These are phyloP conservation scores for Nakazawaea wyomingensis DNA, from an alignment of 805 yeast species.

Conservation along the genomic window DNA sequence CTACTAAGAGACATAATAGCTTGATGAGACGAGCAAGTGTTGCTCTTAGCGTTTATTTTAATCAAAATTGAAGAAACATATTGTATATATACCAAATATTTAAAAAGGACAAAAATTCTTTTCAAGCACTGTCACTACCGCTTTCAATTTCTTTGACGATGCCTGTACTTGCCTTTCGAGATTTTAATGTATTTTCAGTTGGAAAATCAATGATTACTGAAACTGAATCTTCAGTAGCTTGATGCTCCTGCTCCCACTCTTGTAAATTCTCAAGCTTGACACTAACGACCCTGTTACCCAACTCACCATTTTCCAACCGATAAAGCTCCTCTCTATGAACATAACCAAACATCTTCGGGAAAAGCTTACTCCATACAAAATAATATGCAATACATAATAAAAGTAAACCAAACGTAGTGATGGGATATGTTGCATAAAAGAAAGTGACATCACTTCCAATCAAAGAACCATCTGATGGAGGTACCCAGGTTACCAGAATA, in stretches of 20 bases:
- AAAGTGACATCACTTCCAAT: conserved; percentile 37
- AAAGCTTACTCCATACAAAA: conserved; percentile 29
- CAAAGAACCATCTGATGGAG: conserved; percentile 32
- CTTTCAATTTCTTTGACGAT: neutral
- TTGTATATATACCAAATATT: too few species aligned
- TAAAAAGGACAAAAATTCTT: too few species aligned
- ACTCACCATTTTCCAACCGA: conserved; percentile 31
- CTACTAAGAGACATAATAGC: neutral
- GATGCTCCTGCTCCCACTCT: conserved; percentile 25
- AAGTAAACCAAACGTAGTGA: conserved; percentile 31
- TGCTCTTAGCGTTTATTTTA: neutral
- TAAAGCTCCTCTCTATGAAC: conserved; percentile 27
- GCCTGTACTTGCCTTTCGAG: neutral
- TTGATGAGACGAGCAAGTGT: conserved; percentile 1
- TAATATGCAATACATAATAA: conserved; percentile 29
- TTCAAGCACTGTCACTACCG: too few species aligned
- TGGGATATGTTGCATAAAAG: conserved; percentile 38
- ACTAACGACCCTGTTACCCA: conserved; percentile 34
- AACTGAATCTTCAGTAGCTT: conserved; percentile 1
- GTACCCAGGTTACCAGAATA: conserved; percentile 37
- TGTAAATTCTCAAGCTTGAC: conserved; percentile 27
- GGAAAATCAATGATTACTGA: neutral
- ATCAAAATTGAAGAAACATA: neutral
- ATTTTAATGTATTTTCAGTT: neutral
- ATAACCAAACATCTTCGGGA: conserved; percentile 30